Evolutionary conservation across 805 yeast genomes (phyloP), one percentile per base, ranked within the genome.

Genomic region (Metschnikowia lachancei): DNA sequence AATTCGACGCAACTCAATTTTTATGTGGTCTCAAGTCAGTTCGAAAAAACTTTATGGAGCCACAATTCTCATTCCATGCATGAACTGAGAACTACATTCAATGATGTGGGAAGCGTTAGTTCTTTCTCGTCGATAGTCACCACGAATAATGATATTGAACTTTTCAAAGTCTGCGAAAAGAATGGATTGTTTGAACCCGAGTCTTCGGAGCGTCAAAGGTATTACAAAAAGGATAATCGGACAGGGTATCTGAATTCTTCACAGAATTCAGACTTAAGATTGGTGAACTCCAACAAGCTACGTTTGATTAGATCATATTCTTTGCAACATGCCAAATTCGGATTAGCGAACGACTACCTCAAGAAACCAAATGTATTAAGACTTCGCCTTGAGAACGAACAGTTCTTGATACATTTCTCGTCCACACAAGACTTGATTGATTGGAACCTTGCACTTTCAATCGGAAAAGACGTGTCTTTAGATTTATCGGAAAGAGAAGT

Each of bases 1-100:
- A 89, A 91, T 70, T 87, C 92, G 16, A 91, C 97, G 1, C 96
- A 88, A 66, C 67, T 91, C 30, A 86, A 86, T 63, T 69, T 91
- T 45, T 87, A 85, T 62, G 57, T 64, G 14, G 69, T 72, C 5
- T 75, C 76, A 1, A 55, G 55, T 19, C 54, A 57, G 32, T 44
- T 67, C 30, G 75, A 71, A 44, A 53, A 50, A 26, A 26, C 4
- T 3, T 35, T 41, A 14, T 26, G 44, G 38, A 28, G 17, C n/a
- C 32, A 22, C 16, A 26, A 14, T 28, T 14, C 33, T 10, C 13
- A n/a, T 18, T 12, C 16, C 5, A 12, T 13, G 24, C n/a, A 18
- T 24, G 38, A 33, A 11, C 44, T n/a, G 39, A 24, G 20, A 12
- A 16, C 17, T 14, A 24, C 8, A 6, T 22, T 8, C 22, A 14